phyloP scores from a whole-genome alignment of 495 filamentous ascomycete genomes.

The Talaromyces wortmannii region DNA sequence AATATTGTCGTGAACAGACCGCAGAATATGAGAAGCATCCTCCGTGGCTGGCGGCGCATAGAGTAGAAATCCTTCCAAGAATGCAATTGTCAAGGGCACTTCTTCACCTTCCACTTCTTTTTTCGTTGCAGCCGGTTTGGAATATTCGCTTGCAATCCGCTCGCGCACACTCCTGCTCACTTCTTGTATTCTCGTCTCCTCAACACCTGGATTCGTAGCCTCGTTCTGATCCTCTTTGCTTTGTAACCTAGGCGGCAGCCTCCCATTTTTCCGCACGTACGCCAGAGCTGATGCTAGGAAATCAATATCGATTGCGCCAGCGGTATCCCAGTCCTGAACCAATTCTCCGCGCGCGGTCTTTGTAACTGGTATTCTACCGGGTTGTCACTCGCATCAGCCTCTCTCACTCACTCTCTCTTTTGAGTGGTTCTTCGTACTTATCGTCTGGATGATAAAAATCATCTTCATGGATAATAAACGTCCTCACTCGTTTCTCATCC shows the following conservation, averaged over 20 bases:
- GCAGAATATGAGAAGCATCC: conserved; percentile 12
- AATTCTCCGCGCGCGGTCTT: conserved; percentile 33
- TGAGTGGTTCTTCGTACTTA: conserved; percentile 35
- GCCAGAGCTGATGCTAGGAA: conserved; percentile 53
- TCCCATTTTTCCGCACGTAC: conserved; percentile 59
- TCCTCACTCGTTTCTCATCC: conserved; percentile 16
- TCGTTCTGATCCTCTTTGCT: conserved; percentile 76
- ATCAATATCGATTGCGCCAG: conserved; percentile 60
- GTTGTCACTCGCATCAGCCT: neutral
- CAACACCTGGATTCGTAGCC: conserved; percentile 43
- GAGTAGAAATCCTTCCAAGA: conserved; percentile 83
- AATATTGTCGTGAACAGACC: conserved; percentile 45
- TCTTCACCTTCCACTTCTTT: neutral
- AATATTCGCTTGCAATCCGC: conserved; percentile 30
- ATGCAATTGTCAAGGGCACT: conserved; percentile 22
- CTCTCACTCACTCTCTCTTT: neutral
- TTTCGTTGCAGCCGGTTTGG: conserved; percentile 31
- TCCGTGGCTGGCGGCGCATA: conserved; percentile 39
- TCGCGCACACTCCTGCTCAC: conserved; percentile 10
- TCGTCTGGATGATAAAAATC: conserved; percentile 82
- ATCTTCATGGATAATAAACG: conserved; percentile 84
- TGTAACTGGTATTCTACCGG: conserved; percentile 39
- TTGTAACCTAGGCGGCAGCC: conserved; percentile 53
- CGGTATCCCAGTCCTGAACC: conserved; percentile 83
- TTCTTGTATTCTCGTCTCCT: conserved; percentile 10